A percentile compares a stretch with the other conserved stretches of the same genome.
Conservation (phyloP, 1,284 basidiomycete species). For the Marasmius sp. region DNA sequence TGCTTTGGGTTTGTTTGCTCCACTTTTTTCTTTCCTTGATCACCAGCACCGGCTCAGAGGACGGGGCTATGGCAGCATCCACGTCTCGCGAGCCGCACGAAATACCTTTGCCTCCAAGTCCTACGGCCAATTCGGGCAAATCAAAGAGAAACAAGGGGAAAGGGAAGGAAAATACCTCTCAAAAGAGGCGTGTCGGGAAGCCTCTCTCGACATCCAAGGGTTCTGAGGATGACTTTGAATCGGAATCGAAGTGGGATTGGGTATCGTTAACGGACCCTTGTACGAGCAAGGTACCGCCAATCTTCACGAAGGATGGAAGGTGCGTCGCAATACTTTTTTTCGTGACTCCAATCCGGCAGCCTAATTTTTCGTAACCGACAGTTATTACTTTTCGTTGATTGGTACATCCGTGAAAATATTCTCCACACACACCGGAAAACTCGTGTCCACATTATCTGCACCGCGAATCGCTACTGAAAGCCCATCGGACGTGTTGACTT, state of each 20-base stretch:
- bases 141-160: constrained; percentile 22
- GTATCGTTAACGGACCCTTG: constrained; percentile 69
- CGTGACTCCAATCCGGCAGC: constrained; percentile 2
- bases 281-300: constrained; percentile 63
- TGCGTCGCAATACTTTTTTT: constrained; percentile 37
- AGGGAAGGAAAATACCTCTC: constrained; percentile 34
- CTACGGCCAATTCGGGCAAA: background rate
- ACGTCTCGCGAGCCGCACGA: constrained; percentile 34
- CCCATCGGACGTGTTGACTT: constrained; percentile 66
- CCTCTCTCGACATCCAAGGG: constrained; percentile 14
- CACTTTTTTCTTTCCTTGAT: constrained; percentile 8
- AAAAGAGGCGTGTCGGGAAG: constrained; percentile 20
- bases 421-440: constrained; percentile 71
- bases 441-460: constrained; percentile 77
- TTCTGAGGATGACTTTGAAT: constrained; percentile 18
- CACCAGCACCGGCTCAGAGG: background rate
- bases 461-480: constrained; percentile 39
- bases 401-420: constrained; percentile 81
- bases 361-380: constrained; percentile 29
- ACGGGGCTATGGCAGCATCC: constrained; percentile 33
- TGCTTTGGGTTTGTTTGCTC: constrained; percentile 2
- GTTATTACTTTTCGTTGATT: constrained; percentile 86
- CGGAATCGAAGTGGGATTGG: constrained; percentile 63
- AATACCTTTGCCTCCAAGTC: constrained; percentile 12
- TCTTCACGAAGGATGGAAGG: constrained; percentile 88